Conservation (phyloP, 2,329 filamentous ascomycete genomes). For the Lachnellula arida region DNA sequence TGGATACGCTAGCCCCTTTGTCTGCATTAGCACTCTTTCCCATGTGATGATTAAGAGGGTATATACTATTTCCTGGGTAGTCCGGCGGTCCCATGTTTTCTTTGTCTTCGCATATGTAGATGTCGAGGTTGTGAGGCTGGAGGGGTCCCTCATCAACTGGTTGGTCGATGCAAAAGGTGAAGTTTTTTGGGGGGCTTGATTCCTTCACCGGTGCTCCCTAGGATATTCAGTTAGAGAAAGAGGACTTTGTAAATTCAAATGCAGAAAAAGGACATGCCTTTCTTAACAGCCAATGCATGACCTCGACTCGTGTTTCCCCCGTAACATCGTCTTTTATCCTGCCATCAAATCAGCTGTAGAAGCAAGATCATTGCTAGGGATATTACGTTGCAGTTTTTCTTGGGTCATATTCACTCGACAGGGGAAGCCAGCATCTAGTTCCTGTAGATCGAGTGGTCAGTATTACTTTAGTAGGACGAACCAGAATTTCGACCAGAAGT, state of each 20-base stretch:
- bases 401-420: background rate
- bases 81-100: background rate
- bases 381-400: background rate
- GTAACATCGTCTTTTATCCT: background rate
- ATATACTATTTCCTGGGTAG: background rate
- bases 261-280: background rate
- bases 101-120: background rate
- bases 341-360: background rate
- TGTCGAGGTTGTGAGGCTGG: background rate
- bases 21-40: background rate
- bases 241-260: background rate
- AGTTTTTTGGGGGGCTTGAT: background rate
- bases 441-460: background rate
- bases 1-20: background rate
- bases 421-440: background rate
- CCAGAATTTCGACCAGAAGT: too few species aligned
- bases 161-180: background rate
- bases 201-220: background rate
- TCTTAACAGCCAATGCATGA: conserved; percentile 1
- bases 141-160: background rate
- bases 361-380: background rate
- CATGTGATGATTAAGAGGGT: background rate
- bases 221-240: background rate
- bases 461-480: too few species aligned
- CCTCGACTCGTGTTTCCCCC: background rate